Percentiles rank a stretch among this genome's conserved stretches.
phyloP scores from a whole-genome alignment of 2,329 filamentous ascomycete species.

The Trichoderma sp. region DNA sequence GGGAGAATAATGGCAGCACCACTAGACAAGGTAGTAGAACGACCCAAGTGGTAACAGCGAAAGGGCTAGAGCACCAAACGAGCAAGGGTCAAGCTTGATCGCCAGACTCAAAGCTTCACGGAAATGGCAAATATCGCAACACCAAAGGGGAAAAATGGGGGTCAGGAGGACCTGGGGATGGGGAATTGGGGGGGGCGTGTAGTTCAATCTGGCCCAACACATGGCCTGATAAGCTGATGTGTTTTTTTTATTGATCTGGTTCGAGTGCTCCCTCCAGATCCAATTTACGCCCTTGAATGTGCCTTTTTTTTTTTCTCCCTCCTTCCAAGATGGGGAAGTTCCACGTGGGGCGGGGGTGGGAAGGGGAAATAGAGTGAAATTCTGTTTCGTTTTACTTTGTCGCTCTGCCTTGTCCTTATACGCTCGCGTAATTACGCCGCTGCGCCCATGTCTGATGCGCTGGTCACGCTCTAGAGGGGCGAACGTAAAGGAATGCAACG shows the following conservation, averaged over 20 bases:
- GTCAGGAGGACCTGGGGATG: background rate
- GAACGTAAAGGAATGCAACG: background rate
- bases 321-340: background rate
- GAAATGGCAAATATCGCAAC: background rate
- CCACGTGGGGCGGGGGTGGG: background rate
- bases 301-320: background rate
- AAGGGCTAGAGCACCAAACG: background rate
- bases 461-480: background rate
- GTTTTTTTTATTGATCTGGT: background rate
- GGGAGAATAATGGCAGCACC: background rate
- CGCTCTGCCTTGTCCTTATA: background rate
- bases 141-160: background rate
- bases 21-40: background rate
- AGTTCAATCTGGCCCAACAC: background rate
- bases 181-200: background rate
- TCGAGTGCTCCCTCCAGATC: background rate
- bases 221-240: background rate
- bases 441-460: background rate
- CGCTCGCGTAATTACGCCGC: conserved; percentile 1
- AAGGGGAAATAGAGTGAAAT: background rate
- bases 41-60: background rate
- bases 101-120: background rate
- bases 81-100: background rate
- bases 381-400: background rate
- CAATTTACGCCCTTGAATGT: background rate